Percentiles rank a stretch among this genome's conserved stretches.
These are phyloP conservation scores for Tieghemiomyces parasiticus DNA, from an alignment of 192 early-diverging fungal species.

Conservation along the genomic window DNA sequence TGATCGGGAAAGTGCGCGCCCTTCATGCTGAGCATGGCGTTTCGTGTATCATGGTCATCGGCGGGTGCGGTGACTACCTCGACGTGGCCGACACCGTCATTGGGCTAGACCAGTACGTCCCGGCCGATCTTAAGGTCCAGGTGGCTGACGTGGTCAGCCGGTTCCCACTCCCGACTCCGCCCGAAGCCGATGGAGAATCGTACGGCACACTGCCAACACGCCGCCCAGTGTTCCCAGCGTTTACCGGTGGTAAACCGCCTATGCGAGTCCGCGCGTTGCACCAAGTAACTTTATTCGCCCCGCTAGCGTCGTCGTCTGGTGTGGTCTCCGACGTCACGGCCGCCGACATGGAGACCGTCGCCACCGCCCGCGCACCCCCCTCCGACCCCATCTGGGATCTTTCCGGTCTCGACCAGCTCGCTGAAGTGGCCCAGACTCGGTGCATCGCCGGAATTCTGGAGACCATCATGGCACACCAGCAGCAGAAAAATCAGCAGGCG, in stretches of 20 bases:
- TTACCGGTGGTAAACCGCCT: not conserved
- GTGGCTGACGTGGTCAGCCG: constrained; percentile 20
- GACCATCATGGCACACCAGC: not conserved
- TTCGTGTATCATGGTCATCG: constrained; percentile 32
- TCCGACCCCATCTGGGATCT: constrained; percentile 22
- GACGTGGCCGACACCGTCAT: constrained; percentile 36
- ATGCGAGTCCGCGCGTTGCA: not conserved
- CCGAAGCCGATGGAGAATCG: not conserved
- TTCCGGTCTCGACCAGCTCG: constrained; percentile 37
- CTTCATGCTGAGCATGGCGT: constrained; percentile 21
- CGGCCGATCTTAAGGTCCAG: constrained; percentile 21
- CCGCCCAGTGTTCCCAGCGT: constrained; percentile 7
- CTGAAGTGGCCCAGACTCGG: constrained; percentile 31
- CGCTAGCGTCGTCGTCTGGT: constrained; percentile 7
- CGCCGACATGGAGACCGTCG: not conserved
- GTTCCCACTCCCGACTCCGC: constrained; percentile 14
- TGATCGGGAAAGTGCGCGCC: constrained; percentile 29
- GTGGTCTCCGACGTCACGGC: not conserved
- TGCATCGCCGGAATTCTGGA: constrained; percentile 25
- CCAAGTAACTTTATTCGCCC: not conserved
- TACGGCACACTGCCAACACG: constrained; percentile 10
- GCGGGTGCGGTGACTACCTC: constrained; percentile 40
- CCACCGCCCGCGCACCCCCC: not conserved
- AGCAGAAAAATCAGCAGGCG: not conserved
- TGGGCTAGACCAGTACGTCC: constrained; percentile 26